Evolutionary conservation across 1,284 basidiomycete genomes (phyloP).

Genomic region (Austroboletus olivaceoglutinosus): DNA sequence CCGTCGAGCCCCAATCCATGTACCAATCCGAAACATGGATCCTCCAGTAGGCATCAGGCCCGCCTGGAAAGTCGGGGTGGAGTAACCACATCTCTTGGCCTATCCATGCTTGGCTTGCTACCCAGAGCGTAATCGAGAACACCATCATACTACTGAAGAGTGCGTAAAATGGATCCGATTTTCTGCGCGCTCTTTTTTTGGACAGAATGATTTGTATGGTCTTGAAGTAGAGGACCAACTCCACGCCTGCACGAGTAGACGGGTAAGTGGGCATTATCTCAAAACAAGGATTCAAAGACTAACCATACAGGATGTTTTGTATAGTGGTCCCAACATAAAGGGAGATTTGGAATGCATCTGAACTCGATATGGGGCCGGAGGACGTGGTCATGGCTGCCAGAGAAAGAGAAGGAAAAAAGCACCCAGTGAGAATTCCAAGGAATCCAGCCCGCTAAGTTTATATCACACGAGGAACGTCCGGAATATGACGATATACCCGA

Average conservation of each 20-base stretch:
- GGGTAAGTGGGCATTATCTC: background rate
- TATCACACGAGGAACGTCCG: too few species aligned
- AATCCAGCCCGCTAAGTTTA: too few species aligned
- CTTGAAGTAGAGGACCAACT: conserved; percentile 23
- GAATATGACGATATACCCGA: too few species aligned
- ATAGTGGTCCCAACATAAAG: background rate
- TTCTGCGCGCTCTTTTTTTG: conserved; percentile 2
- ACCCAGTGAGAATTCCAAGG: too few species aligned
- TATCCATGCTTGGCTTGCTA: conserved; percentile 12
- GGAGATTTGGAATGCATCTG: background rate
- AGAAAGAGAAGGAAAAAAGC: too few species aligned
- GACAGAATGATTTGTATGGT: conserved; percentile 18
- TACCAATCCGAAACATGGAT: conserved; percentile 22
- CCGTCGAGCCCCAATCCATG: conserved; percentile 13
- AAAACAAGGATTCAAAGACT: background rate
- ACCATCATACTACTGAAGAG: conserved; percentile 24
- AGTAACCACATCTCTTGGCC: conserved; percentile 24
- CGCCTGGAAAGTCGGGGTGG: conserved; percentile 11
- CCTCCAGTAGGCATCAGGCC: conserved; percentile 15
- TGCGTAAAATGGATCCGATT: conserved; percentile 10
- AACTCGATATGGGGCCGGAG: background rate
- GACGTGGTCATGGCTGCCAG: too few species aligned
- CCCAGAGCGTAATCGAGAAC: conserved; percentile 22
- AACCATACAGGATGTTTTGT: background rate
- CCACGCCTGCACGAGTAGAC: conserved; percentile 13